Percentiles rank a stretch among this genome's conserved stretches.
Evolutionary conservation across 257 asterid species (phyloP).

Genomic region (Marsdenia floribunda): DNA sequence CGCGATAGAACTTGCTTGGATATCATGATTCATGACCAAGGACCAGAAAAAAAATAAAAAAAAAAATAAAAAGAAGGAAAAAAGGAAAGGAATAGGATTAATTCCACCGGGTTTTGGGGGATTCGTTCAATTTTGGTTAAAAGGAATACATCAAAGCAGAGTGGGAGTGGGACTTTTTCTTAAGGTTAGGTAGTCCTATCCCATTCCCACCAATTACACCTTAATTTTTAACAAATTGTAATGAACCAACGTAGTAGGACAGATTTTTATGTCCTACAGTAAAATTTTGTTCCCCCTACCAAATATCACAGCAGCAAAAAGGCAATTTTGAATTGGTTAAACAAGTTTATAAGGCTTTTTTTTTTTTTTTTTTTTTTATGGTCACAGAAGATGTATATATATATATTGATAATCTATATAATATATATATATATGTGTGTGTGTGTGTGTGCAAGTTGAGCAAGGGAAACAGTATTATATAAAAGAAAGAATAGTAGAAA

Average conservation of each 20-base stretch:
- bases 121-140: background rate
- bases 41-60: no score
- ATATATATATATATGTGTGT: no score
- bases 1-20: no score
- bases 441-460: no score
- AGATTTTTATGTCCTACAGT: background rate
- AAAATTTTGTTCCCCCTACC: background rate
- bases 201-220: background rate
- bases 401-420: no score
- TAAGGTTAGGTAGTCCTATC: conserved; percentile 2
- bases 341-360: background rate
- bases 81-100: background rate
- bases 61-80: no score
- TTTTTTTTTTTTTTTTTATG: no score
- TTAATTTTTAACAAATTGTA: no score
- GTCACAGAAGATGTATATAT: no score
- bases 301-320: background rate
- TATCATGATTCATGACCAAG: no score
- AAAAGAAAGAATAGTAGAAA: background rate
- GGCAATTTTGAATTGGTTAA: background rate
- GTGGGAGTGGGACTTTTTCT: background rate
- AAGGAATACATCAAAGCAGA: background rate
- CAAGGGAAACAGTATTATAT: no score
- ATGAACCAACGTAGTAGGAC: background rate
- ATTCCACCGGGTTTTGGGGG: background rate